Percentiles rank a stretch among this genome's conserved stretches.
These are phyloP conservation scores for Nepenthes mirabilis DNA, from an alignment of 148 eudicot species.

Conservation along the genomic window DNA sequence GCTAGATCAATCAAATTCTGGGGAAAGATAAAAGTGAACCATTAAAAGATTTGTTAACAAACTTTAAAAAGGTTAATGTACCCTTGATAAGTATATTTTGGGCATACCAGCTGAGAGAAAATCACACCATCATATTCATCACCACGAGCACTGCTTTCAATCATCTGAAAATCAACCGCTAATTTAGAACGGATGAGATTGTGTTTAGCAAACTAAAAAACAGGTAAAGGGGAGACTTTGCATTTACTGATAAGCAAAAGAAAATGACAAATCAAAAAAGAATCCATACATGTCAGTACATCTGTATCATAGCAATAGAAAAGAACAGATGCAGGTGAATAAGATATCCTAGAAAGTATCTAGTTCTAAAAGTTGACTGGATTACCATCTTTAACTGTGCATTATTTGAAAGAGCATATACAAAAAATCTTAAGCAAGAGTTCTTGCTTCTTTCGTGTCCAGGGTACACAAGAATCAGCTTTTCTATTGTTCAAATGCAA, in stretches of 20 bases:
- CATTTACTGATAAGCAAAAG: too few species aligned
- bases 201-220: too few species aligned
- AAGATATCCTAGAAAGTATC: not conserved
- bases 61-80: not conserved
- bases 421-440: too few species aligned
- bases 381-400: not conserved
- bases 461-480: too few species aligned
- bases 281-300: too few species aligned
- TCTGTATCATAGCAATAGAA: too few species aligned
- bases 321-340: not conserved
- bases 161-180: conserved; percentile 36
- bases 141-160: conserved; percentile 94
- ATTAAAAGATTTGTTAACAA: not conserved
- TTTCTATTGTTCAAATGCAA: too few species aligned
- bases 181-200: not conserved
- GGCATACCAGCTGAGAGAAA: conserved; percentile 87
- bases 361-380: not conserved
- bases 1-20: conserved; percentile 96
- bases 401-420: too few species aligned
- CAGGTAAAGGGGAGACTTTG: too few species aligned
- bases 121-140: conserved; percentile 97
- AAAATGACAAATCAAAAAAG: too few species aligned
- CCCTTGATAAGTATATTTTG: not conserved
- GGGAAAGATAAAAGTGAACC: not conserved
- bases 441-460: too few species aligned